Conservation (phyloP, 1,284 basidiomycete genomes). For the Leccinum subfulvum region DNA sequence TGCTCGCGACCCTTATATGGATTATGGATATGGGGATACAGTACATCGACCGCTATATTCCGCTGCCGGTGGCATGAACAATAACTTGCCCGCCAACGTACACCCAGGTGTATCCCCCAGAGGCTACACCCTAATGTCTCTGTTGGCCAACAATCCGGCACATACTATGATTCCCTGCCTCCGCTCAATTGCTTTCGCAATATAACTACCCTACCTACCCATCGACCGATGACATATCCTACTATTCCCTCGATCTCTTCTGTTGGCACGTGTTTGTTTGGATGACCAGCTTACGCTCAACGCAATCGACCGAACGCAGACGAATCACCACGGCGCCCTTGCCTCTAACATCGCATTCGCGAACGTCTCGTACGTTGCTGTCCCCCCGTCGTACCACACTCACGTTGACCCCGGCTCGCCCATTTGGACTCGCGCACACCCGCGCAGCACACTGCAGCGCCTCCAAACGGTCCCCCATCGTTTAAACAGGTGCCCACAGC, state of each 20-base stretch:
- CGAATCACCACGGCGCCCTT: too few species aligned
- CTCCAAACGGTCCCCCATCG: too few species aligned
- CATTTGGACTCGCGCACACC: too few species aligned
- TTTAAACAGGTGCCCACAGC: too few species aligned
- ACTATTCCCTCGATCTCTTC: constrained; percentile 49
- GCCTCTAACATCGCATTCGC: too few species aligned
- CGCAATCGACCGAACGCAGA: too few species aligned
- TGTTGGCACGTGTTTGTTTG: too few species aligned
- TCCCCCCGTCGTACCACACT: too few species aligned
- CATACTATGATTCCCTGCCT: constrained; percentile 60
- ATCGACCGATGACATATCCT: constrained; percentile 61
- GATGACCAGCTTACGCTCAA: too few species aligned
- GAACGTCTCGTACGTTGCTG: too few species aligned
- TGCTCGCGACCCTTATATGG: constrained; percentile 46
- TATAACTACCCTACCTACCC: constrained; percentile 54
- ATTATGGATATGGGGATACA: constrained; percentile 56
- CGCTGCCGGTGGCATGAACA: constrained; percentile 41
- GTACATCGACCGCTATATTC: constrained; percentile 49
- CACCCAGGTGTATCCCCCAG: constrained; percentile 49
- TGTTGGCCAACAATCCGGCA: constrained; percentile 47
- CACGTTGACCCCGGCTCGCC: too few species aligned
- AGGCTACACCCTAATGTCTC: constrained; percentile 44
- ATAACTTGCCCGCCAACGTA: constrained; percentile 43
- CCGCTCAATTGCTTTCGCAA: constrained; percentile 51
- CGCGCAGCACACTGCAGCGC: too few species aligned